A percentile compares a stretch with the other conserved stretches of the same genome.
Evolutionary conservation across 2,329 filamentous ascomycete genomes (phyloP).

Genomic region (Fusarium compactum): DNA sequence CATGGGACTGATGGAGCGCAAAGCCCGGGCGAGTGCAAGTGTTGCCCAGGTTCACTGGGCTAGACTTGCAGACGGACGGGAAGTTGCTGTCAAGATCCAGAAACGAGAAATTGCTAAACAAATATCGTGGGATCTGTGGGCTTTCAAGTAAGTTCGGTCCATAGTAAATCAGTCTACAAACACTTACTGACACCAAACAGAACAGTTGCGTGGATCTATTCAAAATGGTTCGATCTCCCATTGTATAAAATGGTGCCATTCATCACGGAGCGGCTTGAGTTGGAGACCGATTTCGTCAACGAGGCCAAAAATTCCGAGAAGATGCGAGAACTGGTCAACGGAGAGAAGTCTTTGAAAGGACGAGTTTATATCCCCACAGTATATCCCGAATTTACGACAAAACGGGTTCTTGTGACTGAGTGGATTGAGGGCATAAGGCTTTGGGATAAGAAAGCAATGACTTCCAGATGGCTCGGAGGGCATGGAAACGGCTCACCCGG

Average conservation of each 20-base stretch:
- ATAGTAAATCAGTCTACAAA: neutral
- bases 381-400: conserved; percentile 84
- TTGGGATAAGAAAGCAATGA: conserved; percentile 90
- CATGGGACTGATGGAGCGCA: conserved; percentile 72
- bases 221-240: conserved; percentile 91
- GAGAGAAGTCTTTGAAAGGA: conserved; percentile 79
- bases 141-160: conserved; percentile 77
- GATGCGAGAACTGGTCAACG: conserved; percentile 82
- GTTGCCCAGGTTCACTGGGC: conserved; percentile 99
- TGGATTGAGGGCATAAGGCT: conserved; percentile 96
- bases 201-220: conserved; percentile 84
- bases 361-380: conserved; percentile 90
- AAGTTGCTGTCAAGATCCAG: conserved; percentile 96
- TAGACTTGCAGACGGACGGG: conserved; percentile 82
- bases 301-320: conserved; percentile 89
- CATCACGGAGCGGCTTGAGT: conserved; percentile 88
- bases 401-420: conserved; percentile 90
- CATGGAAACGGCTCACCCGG: conserved; percentile 82
- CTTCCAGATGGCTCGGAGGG: conserved; percentile 81
- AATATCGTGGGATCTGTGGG: conserved; percentile 94
- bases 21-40: conserved; percentile 81
- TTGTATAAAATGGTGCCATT: conserved; percentile 92
- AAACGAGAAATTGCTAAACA: conserved; percentile 94
- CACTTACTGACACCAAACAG: conserved; percentile 54
- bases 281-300: conserved; percentile 95